These are phyloP conservation scores for Rhizomucor pusillus DNA, from an alignment of 371 early-diverging fungal genomes.

Conservation along the genomic window DNA sequence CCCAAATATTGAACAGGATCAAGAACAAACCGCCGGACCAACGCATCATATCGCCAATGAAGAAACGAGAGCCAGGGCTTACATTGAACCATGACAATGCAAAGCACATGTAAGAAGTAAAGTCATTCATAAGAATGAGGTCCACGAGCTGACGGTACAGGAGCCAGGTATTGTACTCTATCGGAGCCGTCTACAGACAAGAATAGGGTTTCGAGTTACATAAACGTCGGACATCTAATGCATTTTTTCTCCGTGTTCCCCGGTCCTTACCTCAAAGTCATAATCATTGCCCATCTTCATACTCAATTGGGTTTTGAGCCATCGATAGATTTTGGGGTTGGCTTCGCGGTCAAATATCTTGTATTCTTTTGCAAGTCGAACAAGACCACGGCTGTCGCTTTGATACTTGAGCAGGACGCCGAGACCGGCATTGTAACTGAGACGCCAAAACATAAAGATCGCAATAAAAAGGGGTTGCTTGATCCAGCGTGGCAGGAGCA, in stretches of 20 bases:
- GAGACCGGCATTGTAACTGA: slow-evolving; percentile 84
- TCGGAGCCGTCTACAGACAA: slow-evolving; percentile 64
- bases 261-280: slow-evolving; percentile 61
- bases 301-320: slow-evolving; percentile 70
- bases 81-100: slow-evolving; percentile 70
- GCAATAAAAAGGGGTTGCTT: slow-evolving; percentile 60
- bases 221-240: slow-evolving; percentile 2
- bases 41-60: slow-evolving; percentile 64
- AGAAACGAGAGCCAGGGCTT: slow-evolving; percentile 45
- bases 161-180: slow-evolving; percentile 96
- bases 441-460: slow-evolving; percentile 83
- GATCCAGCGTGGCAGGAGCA: slow-evolving; percentile 50
- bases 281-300: slow-evolving; percentile 88
- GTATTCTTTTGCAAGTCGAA: slow-evolving; percentile 59
- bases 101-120: slow-evolving; percentile 83
- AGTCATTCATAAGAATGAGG: slow-evolving; percentile 90
- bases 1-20: slow-evolving; percentile 91
- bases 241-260: neutral
- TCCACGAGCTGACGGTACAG: slow-evolving; percentile 94
- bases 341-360: slow-evolving; percentile 61
- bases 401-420: slow-evolving; percentile 82
- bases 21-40: slow-evolving; percentile 77
- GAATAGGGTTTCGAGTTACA: neutral
- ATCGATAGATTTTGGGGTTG: slow-evolving; percentile 51
- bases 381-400: slow-evolving; percentile 70